Base-by-base conservation (phyloP, 2,329 filamentous ascomycete genomes). In the Rutstroemia sydowiana region DNA sequence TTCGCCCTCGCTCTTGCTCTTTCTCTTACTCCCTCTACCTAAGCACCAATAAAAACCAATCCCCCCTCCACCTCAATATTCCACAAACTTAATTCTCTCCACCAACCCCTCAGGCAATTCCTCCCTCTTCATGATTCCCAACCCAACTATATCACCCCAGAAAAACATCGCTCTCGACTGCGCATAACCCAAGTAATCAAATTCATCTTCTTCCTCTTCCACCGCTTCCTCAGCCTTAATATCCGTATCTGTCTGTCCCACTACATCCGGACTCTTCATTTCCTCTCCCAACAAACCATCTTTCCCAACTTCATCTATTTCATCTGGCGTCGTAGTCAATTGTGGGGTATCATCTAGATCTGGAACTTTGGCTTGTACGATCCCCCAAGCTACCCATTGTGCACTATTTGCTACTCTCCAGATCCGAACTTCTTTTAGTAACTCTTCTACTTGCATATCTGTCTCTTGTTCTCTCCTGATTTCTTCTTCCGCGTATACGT, bases 371-470 rank as follows among this genome's bases (percentile, higher is more conserved):
- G 93, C 92, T 70, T 98, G 93, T 47, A 98, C 87, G 56, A 97
- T 88, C 21, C 93, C 93, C 93, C 93, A 98, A 1, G 90, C 88
- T 21, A 95, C 81, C 93, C 93, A 98, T 70, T 87, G 82, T 2
- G 88, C 89, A 32, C 85, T 90, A 70, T 93, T 95, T 36, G 89
- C 88, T 0, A 88, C 75, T 3, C 93, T 82, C 93, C 93, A 98
- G 42, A 95, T 74, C 14, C 82, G 76, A 2, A 88, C 84, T 70
- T 97, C 90, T 37, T 84, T 79, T 64, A 93, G 73, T 26, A 98
- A 74, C 47, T 81, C 78, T 45, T 80, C 74, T 5, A 95, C 77
- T 61, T 86, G 81, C 34, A 74, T 70, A 48, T 95, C 88, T 5
- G 78, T 74, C 42, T 75, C 73, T 53, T 83, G 79, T 55, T 88